Percentiles rank a stretch among this genome's conserved stretches.
These are phyloP conservation scores for Brettanomyces bruxellensis DNA, from an alignment of 805 yeast species.

Conservation along the genomic window DNA sequence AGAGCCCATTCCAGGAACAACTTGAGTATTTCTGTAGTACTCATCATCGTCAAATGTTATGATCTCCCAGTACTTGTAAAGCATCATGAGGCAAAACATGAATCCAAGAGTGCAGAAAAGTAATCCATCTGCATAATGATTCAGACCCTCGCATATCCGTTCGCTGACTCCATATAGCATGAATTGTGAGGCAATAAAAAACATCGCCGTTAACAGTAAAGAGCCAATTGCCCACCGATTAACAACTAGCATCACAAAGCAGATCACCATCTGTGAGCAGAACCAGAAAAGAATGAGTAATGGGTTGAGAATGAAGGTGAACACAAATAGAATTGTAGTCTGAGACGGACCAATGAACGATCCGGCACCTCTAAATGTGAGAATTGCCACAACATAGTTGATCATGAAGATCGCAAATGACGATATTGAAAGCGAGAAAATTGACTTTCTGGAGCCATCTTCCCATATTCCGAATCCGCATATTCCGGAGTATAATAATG, in stretches of 20 bases:
- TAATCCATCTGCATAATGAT: slow-evolving; percentile 86
- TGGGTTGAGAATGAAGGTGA: slow-evolving; percentile 66
- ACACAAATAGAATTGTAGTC: slow-evolving; percentile 62
- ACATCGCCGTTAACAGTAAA: slow-evolving; percentile 56
- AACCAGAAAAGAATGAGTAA: slow-evolving; percentile 53
- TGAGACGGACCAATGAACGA: slow-evolving; percentile 37
- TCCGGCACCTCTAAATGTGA: slow-evolving; percentile 67
- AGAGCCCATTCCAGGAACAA: slow-evolving; percentile 1
- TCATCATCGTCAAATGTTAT: slow-evolving; percentile 92
- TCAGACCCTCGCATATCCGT: slow-evolving; percentile 56
- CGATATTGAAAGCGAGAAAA: slow-evolving; percentile 43
- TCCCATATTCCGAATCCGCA: slow-evolving; percentile 90
- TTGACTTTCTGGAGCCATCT: slow-evolving; percentile 71
- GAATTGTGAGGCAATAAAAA: slow-evolving; percentile 76
- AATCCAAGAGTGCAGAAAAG: slow-evolving; percentile 79
- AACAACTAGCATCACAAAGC: slow-evolving; percentile 49
- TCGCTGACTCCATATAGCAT: slow-evolving; percentile 61
- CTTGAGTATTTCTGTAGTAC: slow-evolving; percentile 35
- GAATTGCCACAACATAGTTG: slow-evolving; percentile 56
- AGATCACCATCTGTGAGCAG: slow-evolving; percentile 59
- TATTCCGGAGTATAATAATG: slow-evolving; percentile 65
- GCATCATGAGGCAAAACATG: slow-evolving; percentile 83
- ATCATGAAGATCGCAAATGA: slow-evolving; percentile 52
- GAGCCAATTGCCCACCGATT: slow-evolving; percentile 90
- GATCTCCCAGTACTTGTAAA: slow-evolving; percentile 94